phyloP scores from a whole-genome alignment of 1,284 basidiomycete species.

The Agroathelia rolfsii region DNA sequence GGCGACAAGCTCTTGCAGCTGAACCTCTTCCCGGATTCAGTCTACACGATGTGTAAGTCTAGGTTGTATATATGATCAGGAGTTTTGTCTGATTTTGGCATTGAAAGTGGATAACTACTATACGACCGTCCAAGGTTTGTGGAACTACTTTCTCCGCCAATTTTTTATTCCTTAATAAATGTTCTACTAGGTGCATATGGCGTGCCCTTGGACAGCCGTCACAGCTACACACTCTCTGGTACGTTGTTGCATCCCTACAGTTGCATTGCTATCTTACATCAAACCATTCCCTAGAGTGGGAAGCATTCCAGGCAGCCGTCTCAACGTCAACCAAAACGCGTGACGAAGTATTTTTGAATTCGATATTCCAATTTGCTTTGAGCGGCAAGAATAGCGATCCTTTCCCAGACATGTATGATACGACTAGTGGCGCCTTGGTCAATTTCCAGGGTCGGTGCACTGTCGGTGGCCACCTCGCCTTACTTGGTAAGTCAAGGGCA shows the following conservation, averaged over 20 bases:
- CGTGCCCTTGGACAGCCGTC: slow-evolving; percentile 55
- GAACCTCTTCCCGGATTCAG: slow-evolving; percentile 38
- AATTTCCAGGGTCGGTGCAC: slow-evolving; percentile 52
- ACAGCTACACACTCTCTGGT: slow-evolving; percentile 61
- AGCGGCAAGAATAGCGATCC: slow-evolving; percentile 42
- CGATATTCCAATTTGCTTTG: slow-evolving; percentile 46
- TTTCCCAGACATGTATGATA: slow-evolving; percentile 58
- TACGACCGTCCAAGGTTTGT: slow-evolving; percentile 36
- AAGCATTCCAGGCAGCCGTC: slow-evolving; percentile 51
- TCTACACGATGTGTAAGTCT: slow-evolving; percentile 56
- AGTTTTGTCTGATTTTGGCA: slow-evolving; percentile 2
- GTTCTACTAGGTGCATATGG: slow-evolving; percentile 42
- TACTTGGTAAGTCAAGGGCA: too few relatives aligned
- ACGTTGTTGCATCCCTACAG: too few relatives aligned
- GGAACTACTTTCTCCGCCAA: slow-evolving; percentile 2
- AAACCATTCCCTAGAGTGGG: too few relatives aligned
- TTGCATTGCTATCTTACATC: too few relatives aligned
- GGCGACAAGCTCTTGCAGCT: slow-evolving; percentile 21
- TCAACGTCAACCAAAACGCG: slow-evolving; percentile 39
- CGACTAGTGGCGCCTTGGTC: slow-evolving; percentile 33
- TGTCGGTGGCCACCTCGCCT: slow-evolving; percentile 51
- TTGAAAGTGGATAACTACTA: slow-evolving; percentile 56
- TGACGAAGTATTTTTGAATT: slow-evolving; percentile 44
- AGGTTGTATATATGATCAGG: too few relatives aligned
- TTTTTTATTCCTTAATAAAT: background rate